Evolutionary conservation across 2,329 filamentous ascomycete species (phyloP), one percentile per base, ranked within the genome.

Genomic region (Emergomyces orientalis): DNA sequence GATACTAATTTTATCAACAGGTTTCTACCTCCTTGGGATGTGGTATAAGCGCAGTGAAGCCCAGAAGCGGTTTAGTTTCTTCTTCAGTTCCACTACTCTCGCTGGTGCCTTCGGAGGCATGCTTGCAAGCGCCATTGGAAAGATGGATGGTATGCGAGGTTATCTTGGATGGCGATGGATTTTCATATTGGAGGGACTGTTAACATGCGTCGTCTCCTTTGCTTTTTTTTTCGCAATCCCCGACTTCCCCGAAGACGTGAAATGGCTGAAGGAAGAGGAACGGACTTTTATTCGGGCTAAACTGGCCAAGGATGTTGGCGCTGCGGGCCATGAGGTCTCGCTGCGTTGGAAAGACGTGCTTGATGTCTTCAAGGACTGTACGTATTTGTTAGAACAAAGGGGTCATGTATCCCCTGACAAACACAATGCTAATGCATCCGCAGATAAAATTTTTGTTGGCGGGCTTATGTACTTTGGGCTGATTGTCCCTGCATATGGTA

Each of bases 41-140:
- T 78, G 76, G 91, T 99, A 97, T 70, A 86, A 87, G 64, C 86
- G 93, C 64, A 81, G 81, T 54, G 94, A 97, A 76, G 91, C 92
- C 1, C 93, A 97, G 76, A 90, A 91, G 71, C 86, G 94, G 37
- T 97, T 92, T 77, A 89, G 87, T 19, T 92, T 97, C 80, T 97
- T 97, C 81, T 97, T 97, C 80, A 87, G 84, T 70, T 90, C 81
- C 8, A 84, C 84, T 1, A 84, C 82, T 0, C 76, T 85, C 1
- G 84, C 85, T 1, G 84, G 84, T 55, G 84, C 84, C 1, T 87
- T 87, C 65, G 84, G 85, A 58, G 84, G 84, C 22, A 76, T 87
- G 11, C 75, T 87, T 19, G 85, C 85, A 2, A 81, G 81, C 39
- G 85, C 79, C 27, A 82, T 87, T 59, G 80, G 83, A 39, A 81